A percentile compares a stretch with the other conserved stretches of the same genome.
Evolutionary conservation across 768 basidiomycete species (phyloP).

Genomic region (Termitomyces sp.): DNA sequence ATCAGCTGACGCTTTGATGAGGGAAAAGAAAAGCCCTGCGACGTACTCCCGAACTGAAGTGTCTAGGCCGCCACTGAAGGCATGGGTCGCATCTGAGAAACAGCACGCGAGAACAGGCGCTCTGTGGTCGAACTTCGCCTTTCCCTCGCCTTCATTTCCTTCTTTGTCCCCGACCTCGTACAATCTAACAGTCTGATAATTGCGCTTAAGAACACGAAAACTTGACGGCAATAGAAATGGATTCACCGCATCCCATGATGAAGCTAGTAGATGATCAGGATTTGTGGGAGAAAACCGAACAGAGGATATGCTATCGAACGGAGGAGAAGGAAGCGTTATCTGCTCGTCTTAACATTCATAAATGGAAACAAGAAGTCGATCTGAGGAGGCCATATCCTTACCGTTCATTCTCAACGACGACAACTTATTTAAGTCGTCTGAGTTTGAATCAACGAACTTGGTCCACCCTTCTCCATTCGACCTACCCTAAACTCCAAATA

Average conservation of each 20-base stretch:
- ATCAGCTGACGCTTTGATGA: constrained; percentile 1
- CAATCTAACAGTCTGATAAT: constrained; percentile 33
- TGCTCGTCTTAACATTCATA: constrained; percentile 18
- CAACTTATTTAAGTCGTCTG: neutral
- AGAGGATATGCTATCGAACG: constrained; percentile 82
- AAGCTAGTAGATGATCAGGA: constrained; percentile 76
- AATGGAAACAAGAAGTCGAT: neutral
- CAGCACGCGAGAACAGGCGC: constrained; percentile 85
- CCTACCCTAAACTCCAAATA: constrained; percentile 19
- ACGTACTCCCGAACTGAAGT: constrained; percentile 79
- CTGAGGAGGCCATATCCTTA: constrained; percentile 1
- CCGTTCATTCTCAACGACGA: neutral
- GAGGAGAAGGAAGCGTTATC: constrained; percentile 55
- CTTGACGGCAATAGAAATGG: constrained; percentile 2
- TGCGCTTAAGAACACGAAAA: neutral
- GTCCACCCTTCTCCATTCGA: neutral
- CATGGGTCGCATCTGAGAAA: constrained; percentile 66
- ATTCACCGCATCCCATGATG: constrained; percentile 84
- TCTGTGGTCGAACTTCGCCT: constrained; percentile 83
- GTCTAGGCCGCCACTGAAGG: constrained; percentile 86
- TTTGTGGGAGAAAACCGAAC: constrained; percentile 79
- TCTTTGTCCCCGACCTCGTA: constrained; percentile 59
- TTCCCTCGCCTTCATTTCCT: constrained; percentile 61
- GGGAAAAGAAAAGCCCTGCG: neutral
- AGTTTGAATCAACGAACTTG: neutral